Base-by-base conservation (phyloP, 1,284 basidiomycete species). In the Amylostereum areolatum region DNA sequence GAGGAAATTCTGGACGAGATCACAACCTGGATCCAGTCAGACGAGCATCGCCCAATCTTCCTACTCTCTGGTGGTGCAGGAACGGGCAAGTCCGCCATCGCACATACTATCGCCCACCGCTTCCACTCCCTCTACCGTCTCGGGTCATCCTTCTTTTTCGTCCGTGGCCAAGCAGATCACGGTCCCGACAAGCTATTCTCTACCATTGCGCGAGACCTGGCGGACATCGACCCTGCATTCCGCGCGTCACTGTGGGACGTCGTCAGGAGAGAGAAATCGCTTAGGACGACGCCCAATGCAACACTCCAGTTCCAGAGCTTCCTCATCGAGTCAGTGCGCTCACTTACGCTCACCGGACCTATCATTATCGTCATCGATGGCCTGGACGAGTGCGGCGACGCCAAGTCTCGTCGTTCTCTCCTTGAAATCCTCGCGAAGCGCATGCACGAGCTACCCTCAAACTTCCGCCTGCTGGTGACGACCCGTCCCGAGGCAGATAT, bases 121-220 rank as follows among this genome's bases (percentile, higher is more conserved):
- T 57, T 57, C 11, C 42, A 52, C 18, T 29, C 34, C 2, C 37
- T 51, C 2, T 3, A 45, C 3, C 57, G 52, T 9, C 55, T 60
- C 5, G 60, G 52, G 8, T 64, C 67, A 1, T 40, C 48, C 4
- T 64, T 65, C 44, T 70, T 67, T 49, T 62, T 66, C 7, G 56
- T 55, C 10, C 34, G 46, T 8, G 30, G 45, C 12, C 37, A 46
- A 12, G 24, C 47, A 4, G 46, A 33, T n/a, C 28, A 30, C 11
- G 28, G 48, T 25, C 43, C 57, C 5, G 43, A 43, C 24, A 46
- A 28, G 35, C 24, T 62, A 7, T 56, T 58, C 44, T 37, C 51
- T 25, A 62, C 55, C 4, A 62, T 62, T 36, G 54, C 60, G 24
- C 39, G 40, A 43, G 42, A 46, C 45, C 46, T 52, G 28, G 46